Percentiles rank a stretch among this genome's conserved stretches.
phyloP scores from a whole-genome alignment of 805 yeast genomes.

The Schizosaccharomyces osmophilus region DNA sequence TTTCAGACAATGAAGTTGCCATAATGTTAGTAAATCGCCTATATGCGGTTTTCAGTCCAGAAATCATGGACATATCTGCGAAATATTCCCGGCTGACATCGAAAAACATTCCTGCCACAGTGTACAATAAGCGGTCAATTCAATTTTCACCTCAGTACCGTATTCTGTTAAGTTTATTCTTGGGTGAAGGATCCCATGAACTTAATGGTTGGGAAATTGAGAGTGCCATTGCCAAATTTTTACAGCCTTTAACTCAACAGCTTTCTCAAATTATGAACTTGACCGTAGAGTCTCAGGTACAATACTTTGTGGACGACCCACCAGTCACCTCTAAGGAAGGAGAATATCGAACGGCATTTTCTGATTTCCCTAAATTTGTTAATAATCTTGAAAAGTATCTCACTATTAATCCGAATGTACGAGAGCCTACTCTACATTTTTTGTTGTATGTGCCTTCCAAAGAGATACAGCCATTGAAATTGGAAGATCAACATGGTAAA shows the following conservation, averaged over 20 bases:
- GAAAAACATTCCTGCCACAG: not conserved
- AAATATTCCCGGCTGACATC: not conserved
- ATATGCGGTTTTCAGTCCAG: not conserved
- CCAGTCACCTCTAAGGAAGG: not conserved
- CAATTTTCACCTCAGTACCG: not conserved
- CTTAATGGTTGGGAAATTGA: conserved; percentile 56
- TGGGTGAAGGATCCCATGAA: conserved; percentile 34
- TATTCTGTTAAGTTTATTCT: conserved; percentile 20
- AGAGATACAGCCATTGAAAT: conserved; percentile 9
- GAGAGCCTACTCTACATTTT: conserved; percentile 43
- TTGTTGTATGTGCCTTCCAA: conserved; percentile 37
- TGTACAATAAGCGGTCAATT: not conserved
- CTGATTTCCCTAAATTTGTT: not conserved
- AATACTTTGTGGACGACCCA: conserved; percentile 28
- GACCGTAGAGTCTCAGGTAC: conserved; percentile 55
- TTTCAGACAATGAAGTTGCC: not conserved
- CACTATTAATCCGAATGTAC: not conserved
- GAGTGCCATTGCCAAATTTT: conserved; percentile 22
- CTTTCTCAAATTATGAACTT: conserved; percentile 39
- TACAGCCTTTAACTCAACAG: conserved; percentile 30
- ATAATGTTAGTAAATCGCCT: not conserved
- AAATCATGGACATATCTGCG: not conserved
- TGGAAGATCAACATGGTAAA: not conserved
- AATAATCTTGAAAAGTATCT: not conserved
- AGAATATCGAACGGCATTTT: not conserved